Conservation (phyloP, 1,139 yeast genomes). For the Debaryomycetaceae sp. region DNA sequence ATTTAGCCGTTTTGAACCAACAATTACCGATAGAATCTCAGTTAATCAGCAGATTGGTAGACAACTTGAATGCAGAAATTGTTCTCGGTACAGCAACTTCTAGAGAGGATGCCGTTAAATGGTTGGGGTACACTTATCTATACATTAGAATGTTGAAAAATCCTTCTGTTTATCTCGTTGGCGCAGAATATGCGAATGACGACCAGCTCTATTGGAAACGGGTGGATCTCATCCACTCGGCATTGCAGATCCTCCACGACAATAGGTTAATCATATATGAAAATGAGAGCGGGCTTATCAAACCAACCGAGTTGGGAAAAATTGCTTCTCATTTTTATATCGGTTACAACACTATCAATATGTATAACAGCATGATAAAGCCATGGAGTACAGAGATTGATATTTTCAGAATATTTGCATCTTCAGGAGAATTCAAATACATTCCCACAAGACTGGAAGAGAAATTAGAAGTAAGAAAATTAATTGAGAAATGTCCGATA, state of each 20-base stretch:
- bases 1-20: conserved; percentile 82
- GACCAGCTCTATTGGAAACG: conserved; percentile 44
- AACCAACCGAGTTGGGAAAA: conserved; percentile 73
- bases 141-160: conserved; percentile 75
- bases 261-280: conserved; percentile 62
- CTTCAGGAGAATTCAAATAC: conserved; percentile 80
- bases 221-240: conserved; percentile 71
- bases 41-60: conserved; percentile 66
- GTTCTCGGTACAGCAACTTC: conserved; percentile 65
- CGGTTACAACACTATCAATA: conserved; percentile 63
- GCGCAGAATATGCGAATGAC: conserved; percentile 60
- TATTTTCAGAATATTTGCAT: conserved; percentile 68
- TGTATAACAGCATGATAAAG: conserved; percentile 58
- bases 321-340: conserved; percentile 89
- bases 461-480: conserved; percentile 64
- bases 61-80: conserved; percentile 81
- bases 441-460: conserved; percentile 89
- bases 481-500: conserved; percentile 75
- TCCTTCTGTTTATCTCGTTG: conserved; percentile 74
- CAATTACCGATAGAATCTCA: conserved; percentile 94
- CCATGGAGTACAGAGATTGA: conserved; percentile 72
- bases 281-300: conserved; percentile 36
- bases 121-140: conserved; percentile 80
- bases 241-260: conserved; percentile 54
- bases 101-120: conserved; percentile 64